These are phyloP conservation scores for Trichoderma asperelloides DNA, from an alignment of 495 filamentous ascomycete species.

Conservation along the genomic window DNA sequence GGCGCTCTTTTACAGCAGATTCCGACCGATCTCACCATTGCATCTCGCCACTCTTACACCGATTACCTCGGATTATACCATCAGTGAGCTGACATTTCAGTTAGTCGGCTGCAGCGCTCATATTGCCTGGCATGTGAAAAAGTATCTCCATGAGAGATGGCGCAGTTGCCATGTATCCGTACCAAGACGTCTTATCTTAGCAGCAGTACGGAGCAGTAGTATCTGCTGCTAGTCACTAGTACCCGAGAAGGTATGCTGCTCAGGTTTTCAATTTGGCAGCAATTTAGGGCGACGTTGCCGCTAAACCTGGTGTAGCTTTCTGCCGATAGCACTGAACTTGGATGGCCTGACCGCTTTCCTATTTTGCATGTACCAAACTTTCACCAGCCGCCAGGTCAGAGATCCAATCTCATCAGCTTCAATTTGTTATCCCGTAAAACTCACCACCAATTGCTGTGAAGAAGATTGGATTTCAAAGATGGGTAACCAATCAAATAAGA, in stretches of 20 bases:
- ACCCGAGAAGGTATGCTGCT: neutral
- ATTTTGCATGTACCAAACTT: neutral
- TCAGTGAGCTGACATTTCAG: neutral
- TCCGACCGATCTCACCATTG: neutral
- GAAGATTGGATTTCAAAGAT: neutral
- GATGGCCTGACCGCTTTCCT: neutral
- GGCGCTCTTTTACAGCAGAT: neutral
- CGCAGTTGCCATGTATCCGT: neutral
- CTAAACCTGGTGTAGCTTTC: neutral
- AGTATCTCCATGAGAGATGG: neutral
- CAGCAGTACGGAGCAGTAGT: too few relatives aligned
- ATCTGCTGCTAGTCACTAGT: neutral
- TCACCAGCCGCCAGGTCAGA: neutral
- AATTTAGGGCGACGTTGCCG: neutral
- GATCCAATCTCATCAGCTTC: neutral
- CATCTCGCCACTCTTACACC: neutral
- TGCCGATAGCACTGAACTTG: neutral
- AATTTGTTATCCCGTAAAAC: neutral
- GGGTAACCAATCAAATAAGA: constrained; percentile 21
- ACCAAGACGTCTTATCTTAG: too few relatives aligned
- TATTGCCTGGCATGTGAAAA: neutral
- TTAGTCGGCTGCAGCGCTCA: neutral
- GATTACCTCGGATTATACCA: neutral
- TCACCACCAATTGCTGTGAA: neutral
- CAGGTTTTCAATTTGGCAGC: neutral